Base-by-base conservation (phyloP, 148 eudicot genomes). In the Vaccinium darrowii region DNA sequence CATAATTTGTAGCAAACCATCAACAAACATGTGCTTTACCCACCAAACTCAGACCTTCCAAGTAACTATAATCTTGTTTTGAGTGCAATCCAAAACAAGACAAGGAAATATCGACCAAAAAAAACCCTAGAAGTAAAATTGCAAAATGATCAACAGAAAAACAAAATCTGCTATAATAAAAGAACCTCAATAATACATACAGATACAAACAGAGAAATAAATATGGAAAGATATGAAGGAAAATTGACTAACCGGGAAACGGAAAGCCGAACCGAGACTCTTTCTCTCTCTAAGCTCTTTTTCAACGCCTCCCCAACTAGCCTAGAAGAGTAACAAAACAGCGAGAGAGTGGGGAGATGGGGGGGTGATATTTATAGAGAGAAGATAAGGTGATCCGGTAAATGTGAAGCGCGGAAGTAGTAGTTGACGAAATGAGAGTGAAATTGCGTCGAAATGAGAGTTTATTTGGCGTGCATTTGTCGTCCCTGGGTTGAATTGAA, bases 351-450 rank as follows among this genome's bases (percentile, higher is more conserved):
- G 49, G 62, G 50, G 8, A 21, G 14, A 71, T 53, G 54, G 60
- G 65, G 39, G 10, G 23, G 63, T 33, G 83, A 47, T 89, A 92
- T 88, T 85, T 92, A 92, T 89, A 85, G 91, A 86, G 84, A 33
- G 73, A 56, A 84, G 75, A 74, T 21, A 82, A 65, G 87, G 82
- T 52, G 83, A 87, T 85, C 89, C 85, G 83, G 72, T 82, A 85
- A 74, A 54, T 43, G 52, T 84, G 86, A 72, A 25, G 50, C 51
- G 81, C 2, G 58, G 13, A 14, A 79, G 81, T 54, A 43, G 47
- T 43, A 79, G 81, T 27, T 82, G 84, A 86, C 86, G 89, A 91
- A 90, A 88, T 87, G 85, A 81, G 76, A 84, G 49, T 91, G 87
- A 88, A 91, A 89, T 90, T 90, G 49, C 84, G 50, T 10, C 72